Percentiles rank a stretch among this genome's conserved stretches.
These are phyloP conservation scores for Amanita rubescens DNA, from an alignment of 768 basidiomycete species.

Conservation along the genomic window DNA sequence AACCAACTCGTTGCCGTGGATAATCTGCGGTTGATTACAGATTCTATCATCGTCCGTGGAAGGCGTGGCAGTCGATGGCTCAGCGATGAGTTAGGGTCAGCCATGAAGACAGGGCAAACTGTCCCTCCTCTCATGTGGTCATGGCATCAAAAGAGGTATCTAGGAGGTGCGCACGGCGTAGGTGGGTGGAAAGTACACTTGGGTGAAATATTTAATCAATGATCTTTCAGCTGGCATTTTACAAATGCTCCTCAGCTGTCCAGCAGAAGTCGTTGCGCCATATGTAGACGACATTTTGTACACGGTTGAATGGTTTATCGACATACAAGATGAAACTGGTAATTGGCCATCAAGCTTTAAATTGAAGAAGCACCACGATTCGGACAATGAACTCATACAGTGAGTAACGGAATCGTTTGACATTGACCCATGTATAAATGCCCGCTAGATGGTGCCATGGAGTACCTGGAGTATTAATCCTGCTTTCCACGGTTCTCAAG, in stretches of 20 bases:
- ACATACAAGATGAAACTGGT: constrained; percentile 35
- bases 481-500: constrained; percentile 37
- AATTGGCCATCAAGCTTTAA: constrained; percentile 43
- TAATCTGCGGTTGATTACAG: constrained; percentile 28
- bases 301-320: constrained; percentile 42
- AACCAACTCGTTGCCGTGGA: constrained; percentile 14
- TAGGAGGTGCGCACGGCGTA: constrained; percentile 55
- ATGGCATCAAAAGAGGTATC: constrained; percentile 50
- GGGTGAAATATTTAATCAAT: neutral
- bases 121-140: constrained; percentile 48
- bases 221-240: constrained; percentile 41
- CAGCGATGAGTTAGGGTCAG: neutral
- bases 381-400: constrained; percentile 40
- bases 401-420: constrained; percentile 19
- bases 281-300: constrained; percentile 34
- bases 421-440: neutral
- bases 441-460: constrained; percentile 51
- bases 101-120: neutral
- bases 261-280: constrained; percentile 24
- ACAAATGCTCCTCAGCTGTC: constrained; percentile 40
- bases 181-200: constrained; percentile 25
- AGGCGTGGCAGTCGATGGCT: constrained; percentile 10
- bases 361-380: constrained; percentile 15
- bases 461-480: constrained; percentile 41
- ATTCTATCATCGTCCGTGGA: constrained; percentile 40